A percentile compares a stretch with the other conserved stretches of the same genome.
Conservation (phyloP, 768 basidiomycete genomes). For the Boletus vermiculosoides region DNA sequence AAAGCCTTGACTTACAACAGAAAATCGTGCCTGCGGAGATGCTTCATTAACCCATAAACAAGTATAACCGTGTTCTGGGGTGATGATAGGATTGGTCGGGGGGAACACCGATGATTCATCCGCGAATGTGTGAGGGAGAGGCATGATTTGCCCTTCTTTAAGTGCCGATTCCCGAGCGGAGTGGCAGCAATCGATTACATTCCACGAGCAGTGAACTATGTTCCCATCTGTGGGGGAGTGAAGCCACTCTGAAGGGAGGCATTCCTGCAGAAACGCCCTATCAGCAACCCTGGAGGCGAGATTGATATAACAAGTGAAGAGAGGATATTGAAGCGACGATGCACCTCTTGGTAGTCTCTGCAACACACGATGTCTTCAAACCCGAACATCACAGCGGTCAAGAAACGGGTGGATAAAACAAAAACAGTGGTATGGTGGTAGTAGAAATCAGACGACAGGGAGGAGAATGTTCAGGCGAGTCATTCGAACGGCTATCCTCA, state of each 20-base stretch:
- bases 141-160: no score
- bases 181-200: not conserved
- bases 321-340: not conserved
- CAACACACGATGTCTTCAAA: not conserved
- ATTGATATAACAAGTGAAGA: not conserved
- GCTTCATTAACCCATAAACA: not conserved
- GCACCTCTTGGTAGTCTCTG: not conserved
- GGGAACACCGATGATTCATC: not conserved
- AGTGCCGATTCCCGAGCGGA: not conserved
- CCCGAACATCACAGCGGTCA: not conserved
- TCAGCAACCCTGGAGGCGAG: not conserved
- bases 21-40: not conserved
- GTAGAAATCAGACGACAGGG: not conserved
- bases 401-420: no score
- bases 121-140: not conserved
- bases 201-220: not conserved
- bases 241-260: not conserved
- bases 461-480: not conserved
- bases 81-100: no score
- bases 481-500: no score
- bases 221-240: not conserved
- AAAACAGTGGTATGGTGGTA: no score
- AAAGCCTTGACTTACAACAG: slow-evolving; percentile 2
- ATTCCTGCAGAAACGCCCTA: not conserved
- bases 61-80: no score